Conservation (phyloP, 495 filamentous ascomycete species). For the Xylaria intraflava region DNA sequence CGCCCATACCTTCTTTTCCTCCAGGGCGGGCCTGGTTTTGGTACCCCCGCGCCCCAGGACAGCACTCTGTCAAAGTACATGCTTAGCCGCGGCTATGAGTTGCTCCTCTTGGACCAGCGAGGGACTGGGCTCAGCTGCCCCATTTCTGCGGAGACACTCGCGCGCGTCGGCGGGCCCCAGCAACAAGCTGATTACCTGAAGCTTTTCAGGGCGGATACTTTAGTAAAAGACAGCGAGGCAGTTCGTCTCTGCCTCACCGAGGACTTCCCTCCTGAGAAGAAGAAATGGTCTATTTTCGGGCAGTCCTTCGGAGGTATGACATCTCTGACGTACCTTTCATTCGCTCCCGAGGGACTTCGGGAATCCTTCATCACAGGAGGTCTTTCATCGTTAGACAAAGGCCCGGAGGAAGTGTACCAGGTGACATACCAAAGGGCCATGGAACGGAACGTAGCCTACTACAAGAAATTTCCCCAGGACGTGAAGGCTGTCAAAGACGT, state of each 20-base stretch:
- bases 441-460: slow-evolving; percentile 65
- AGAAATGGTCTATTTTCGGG: slow-evolving; percentile 77
- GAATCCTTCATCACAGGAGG: slow-evolving; percentile 84
- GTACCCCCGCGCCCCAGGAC: slow-evolving; percentile 65
- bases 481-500: slow-evolving; percentile 61
- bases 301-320: slow-evolving; percentile 94
- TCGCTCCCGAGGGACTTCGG: slow-evolving; percentile 65
- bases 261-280: slow-evolving; percentile 60
- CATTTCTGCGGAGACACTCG: slow-evolving; percentile 63
- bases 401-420: slow-evolving; percentile 69
- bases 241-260: slow-evolving; percentile 65
- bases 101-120: slow-evolving; percentile 81
- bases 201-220: slow-evolving; percentile 81
- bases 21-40: slow-evolving; percentile 74
- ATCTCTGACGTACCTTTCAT: slow-evolving; percentile 70
- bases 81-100: slow-evolving; percentile 74
- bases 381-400: slow-evolving; percentile 64
- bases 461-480: slow-evolving; percentile 80
- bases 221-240: slow-evolving; percentile 83
- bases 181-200: slow-evolving; percentile 75
- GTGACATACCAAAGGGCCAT: slow-evolving; percentile 59
- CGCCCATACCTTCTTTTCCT: slow-evolving; percentile 54
- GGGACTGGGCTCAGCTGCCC: slow-evolving; percentile 81
- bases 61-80: slow-evolving; percentile 58
- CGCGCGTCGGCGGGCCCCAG: slow-evolving; percentile 51